phyloP scores from a whole-genome alignment of 805 yeast species.

The Cyberlindnera xishuangbannaensis region DNA sequence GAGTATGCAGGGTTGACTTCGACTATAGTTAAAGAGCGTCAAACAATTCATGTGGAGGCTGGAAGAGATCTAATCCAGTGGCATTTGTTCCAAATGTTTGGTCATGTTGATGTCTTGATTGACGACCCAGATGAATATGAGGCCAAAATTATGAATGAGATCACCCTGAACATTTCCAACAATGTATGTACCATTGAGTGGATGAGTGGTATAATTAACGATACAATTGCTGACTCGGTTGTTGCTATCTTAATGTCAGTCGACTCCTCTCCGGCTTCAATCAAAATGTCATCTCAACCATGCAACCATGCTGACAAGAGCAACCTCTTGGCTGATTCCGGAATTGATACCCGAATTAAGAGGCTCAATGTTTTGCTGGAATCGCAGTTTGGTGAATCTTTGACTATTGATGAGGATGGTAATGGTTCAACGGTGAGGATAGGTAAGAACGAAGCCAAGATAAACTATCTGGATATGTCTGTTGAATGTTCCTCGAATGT shows the following conservation, averaged over 20 bases:
- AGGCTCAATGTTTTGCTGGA: conserved; percentile 58
- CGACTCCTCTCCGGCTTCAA: conserved; percentile 93
- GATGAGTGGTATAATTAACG: conserved; percentile 85
- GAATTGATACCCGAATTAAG: conserved; percentile 35
- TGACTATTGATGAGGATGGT: conserved; percentile 36
- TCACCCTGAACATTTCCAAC: conserved; percentile 43
- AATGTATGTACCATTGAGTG: conserved; percentile 71
- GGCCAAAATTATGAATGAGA: conserved; percentile 58
- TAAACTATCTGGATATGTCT: conserved; percentile 56
- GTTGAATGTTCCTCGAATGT: conserved; percentile 75
- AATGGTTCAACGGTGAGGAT: conserved; percentile 57
- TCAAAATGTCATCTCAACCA: conserved; percentile 67
- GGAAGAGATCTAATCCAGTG: conserved; percentile 74
- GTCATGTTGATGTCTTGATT: conserved; percentile 57
- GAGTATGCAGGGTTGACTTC: conserved; percentile 86
- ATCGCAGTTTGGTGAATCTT: conserved; percentile 87
- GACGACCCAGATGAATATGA: conserved; percentile 49
- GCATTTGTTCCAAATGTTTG: conserved; percentile 96
- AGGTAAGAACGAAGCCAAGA: conserved; percentile 68
- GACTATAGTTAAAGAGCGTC: conserved; percentile 77
- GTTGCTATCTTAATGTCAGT: conserved; percentile 87
- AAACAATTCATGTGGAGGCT: conserved; percentile 72
- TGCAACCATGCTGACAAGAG: conserved; percentile 45
- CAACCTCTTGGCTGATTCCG: conserved; percentile 29
- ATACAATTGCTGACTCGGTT: conserved; percentile 90